Base-by-base conservation (phyloP, 1,284 basidiomycete genomes). In the Calocybe gambosa region DNA sequence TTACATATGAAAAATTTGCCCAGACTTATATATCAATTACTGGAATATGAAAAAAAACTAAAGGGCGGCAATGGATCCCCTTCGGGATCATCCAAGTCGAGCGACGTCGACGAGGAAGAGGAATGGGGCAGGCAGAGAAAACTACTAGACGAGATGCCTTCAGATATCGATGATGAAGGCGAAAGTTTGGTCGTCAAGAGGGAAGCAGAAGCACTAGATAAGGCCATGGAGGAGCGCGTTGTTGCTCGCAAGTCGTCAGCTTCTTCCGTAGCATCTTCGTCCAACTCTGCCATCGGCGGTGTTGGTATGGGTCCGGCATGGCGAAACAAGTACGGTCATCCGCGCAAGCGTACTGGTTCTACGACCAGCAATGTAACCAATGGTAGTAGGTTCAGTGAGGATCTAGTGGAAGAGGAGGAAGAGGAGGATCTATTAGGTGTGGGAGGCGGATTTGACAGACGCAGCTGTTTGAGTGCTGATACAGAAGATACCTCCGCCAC, bases 21-120 rank as follows among this genome's bases (percentile, higher is more conserved):
- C 8, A 94, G 92, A 46, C 84, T 98, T 62, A 95, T 97, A 65
- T 97, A 95, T 75, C 93, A 96, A 69, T 76, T 97, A 33, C 77
- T 95, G 58, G 93, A 96, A 62, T 97, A 94, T 66, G 92, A 94
- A 63, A 86, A 92, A 50, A 77, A 78, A 45, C 73, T 96, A 40
- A 79, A 76, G 51, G 67, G 70, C 37, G 72, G 70, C 47, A 65
- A 63, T 51, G 65, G 62, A 28, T 81, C 72, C 26, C 78, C 74
- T 38, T 64, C 69, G 13, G 63, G 63, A 29, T 78, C 81, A 51
- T 74, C 85, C 57, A 59, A 59, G 26, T 73, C 78, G 18, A 50
- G 46, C 10, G 78, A 67, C 23, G 66, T 73, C 43, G 74, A 74
- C 36, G 80, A 83, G 21, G 77, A 84, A 49, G 89, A 91, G 57